Evolutionary conservation across 1,139 yeast species (phyloP).

Genomic region (Debaryomycetaceae sp.): DNA sequence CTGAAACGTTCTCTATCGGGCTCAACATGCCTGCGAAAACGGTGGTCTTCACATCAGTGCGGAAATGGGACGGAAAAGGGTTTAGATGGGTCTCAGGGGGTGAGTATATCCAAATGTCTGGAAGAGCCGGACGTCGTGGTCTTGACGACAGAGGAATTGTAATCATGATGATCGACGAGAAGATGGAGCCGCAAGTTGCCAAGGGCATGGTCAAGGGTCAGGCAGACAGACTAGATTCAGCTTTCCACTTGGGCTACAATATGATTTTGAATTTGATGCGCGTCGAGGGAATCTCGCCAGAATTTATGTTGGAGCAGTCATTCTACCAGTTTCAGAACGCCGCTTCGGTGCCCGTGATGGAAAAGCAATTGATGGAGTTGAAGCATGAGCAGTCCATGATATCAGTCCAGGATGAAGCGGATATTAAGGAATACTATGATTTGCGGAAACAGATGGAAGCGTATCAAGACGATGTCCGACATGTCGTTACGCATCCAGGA

Average conservation of each 20-base stretch:
- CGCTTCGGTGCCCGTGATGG: slow-evolving; percentile 77
- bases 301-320: slow-evolving; percentile 89
- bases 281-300: slow-evolving; percentile 97
- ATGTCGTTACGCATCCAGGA: slow-evolving; percentile 88
- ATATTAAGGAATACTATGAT: slow-evolving; percentile 74
- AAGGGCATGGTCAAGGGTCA: slow-evolving; percentile 99
- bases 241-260: slow-evolving; percentile 92
- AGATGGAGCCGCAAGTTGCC: slow-evolving; percentile 98
- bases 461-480: slow-evolving; percentile 70
- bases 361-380: slow-evolving; percentile 46
- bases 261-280: slow-evolving; percentile 94
- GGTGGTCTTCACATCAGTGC: slow-evolving; percentile 92
- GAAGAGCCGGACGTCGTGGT: slow-evolving; percentile 99
- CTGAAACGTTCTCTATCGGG: slow-evolving; percentile 98
- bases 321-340: slow-evolving; percentile 94
- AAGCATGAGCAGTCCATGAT: slow-evolving; percentile 38
- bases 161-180: slow-evolving; percentile 97
- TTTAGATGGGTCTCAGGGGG: slow-evolving; percentile 99
- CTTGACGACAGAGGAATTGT: slow-evolving; percentile 98
- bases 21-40: slow-evolving; percentile 98
- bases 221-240: slow-evolving; percentile 92
- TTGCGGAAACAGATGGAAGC: slow-evolving; percentile 57
- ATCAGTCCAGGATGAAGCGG: slow-evolving; percentile 60
- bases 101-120: slow-evolving; percentile 98
- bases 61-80: slow-evolving; percentile 96